phyloP scores from a whole-genome alignment of 495 filamentous ascomycete species.

The Wilcoxina mikolae region DNA sequence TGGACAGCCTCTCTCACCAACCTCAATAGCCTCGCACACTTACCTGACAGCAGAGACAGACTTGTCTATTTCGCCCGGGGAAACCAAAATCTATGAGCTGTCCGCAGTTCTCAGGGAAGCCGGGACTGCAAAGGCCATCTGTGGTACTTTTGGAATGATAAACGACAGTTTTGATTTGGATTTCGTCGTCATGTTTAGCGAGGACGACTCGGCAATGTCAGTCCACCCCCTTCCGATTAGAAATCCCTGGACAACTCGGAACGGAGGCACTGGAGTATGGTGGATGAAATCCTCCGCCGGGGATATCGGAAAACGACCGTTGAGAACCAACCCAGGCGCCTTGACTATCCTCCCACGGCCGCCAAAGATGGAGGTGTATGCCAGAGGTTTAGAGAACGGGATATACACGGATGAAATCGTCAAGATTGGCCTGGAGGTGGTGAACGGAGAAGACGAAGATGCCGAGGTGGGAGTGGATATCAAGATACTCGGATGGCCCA shows the following conservation, averaged over 20 bases:
- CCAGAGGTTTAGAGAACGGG: slow-evolving; percentile 50
- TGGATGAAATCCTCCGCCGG: slow-evolving; percentile 14
- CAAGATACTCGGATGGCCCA: slow-evolving; percentile 42
- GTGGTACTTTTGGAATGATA: slow-evolving; percentile 46
- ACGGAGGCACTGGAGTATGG: slow-evolving; percentile 15
- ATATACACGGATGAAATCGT: slow-evolving; percentile 65
- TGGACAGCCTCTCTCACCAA: slow-evolving; percentile 31
- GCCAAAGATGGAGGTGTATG: slow-evolving; percentile 68
- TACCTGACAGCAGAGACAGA: slow-evolving; percentile 44
- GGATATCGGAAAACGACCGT: slow-evolving; percentile 30
- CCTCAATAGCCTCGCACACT: slow-evolving; percentile 12
- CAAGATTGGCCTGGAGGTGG: slow-evolving; percentile 47
- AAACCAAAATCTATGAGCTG: slow-evolving; percentile 56
- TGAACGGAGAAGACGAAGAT: slow-evolving; percentile 73
- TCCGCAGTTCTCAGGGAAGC: slow-evolving; percentile 63
- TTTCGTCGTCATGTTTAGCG: slow-evolving; percentile 41
- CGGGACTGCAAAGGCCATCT: slow-evolving; percentile 53
- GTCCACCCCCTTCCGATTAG: slow-evolving; percentile 26
- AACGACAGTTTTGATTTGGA: slow-evolving; percentile 54
- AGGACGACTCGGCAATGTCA: slow-evolving; percentile 25
- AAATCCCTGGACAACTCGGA: slow-evolving; percentile 19
- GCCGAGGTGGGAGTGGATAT: slow-evolving; percentile 55
- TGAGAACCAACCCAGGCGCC: slow-evolving; percentile 38
- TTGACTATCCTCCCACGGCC: slow-evolving; percentile 72
- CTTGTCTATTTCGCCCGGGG: slow-evolving; percentile 51